Conservation (phyloP, 2,329 filamentous ascomycete species). For the Dactylellina cionopaga region DNA sequence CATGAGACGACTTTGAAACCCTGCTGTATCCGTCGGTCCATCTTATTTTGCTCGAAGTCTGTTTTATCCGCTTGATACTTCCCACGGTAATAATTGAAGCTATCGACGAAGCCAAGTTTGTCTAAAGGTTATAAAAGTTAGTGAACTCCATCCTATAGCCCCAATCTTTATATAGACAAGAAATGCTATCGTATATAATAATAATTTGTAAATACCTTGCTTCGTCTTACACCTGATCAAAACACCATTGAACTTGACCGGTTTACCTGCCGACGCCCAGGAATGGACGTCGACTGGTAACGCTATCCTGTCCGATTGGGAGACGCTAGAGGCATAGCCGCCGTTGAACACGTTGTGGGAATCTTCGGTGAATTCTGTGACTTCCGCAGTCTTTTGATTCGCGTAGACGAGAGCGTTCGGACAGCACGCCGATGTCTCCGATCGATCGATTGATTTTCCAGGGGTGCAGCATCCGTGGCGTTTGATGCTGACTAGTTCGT, state of each 20-base stretch:
- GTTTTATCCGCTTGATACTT: background rate
- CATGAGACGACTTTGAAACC: background rate
- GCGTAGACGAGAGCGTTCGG: slow-evolving; percentile 4
- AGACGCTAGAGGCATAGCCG: background rate
- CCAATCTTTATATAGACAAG: background rate
- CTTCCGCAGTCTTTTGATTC: background rate
- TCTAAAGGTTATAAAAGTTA: background rate
- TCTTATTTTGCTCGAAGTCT: background rate
- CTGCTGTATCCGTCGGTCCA: background rate
- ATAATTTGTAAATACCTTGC: background rate
- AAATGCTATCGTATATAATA: background rate
- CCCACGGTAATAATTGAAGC: background rate
- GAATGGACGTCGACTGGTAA: slow-evolving; percentile 2
- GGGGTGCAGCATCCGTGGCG: background rate
- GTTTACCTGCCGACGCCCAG: background rate
- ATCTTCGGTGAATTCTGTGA: slow-evolving; percentile 4
- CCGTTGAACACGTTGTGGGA: slow-evolving; percentile 3
- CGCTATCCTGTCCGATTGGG: background rate
- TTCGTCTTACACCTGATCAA: slow-evolving; percentile 15
- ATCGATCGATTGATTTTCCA: background rate
- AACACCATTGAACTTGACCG: slow-evolving; percentile 17
- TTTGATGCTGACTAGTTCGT: slow-evolving; percentile 5
- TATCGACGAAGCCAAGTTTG: background rate
- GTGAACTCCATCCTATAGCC: background rate
- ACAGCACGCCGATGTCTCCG: background rate